Base-by-base conservation (phyloP, 1,284 basidiomycete genomes). In the Sporisorium scitamineum region DNA sequence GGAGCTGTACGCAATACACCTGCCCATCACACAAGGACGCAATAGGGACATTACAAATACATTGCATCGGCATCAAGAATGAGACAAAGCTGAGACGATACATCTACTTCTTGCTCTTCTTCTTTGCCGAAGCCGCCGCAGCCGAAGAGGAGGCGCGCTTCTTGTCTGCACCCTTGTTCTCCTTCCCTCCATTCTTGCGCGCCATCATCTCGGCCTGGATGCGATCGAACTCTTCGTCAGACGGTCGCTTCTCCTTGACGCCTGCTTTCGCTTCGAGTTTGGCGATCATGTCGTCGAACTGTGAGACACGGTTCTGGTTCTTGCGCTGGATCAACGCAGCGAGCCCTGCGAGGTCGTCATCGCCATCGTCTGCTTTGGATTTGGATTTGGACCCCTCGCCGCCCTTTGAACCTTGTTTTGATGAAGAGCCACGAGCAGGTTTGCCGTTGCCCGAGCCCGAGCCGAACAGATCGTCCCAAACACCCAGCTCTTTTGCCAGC, bases 381-480 rank as follows among this genome's bases (percentile, higher is more conserved):
- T 64, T 76, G 26, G 51, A 54, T 52, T 70, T 76, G n/a, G 60
- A 26, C 11, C 32, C 54, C 24, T 72, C 63, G 42, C 48, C 27
- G 27, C 26, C 55, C 50, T 56, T 63, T 16, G 32, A 39, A 10
- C 41, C 55, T 14, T n/a, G 29, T 29, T 45, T 20, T 13, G 54
- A 32, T 47, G 68, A 59, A n/a, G 59, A 48, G 5, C 20, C 54
- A 5, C 55, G 58, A 11, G 45, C 61, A 32, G 58, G 54, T 54
- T 77, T 80, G 1, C 53, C 65, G 39, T 74, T 79, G 16, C 48
- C 63, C 47, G 67, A 61, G 16, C 59, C 67, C 2, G 57, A 61
- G 22, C 83, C 83, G 27, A 81, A 85, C 2, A 85, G 58, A 27
- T 82, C 76, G 47, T 85, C 84, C 77, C 79, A 85, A 1, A 85